Evolutionary conservation across 257 asterid species (phyloP).

Genomic region (Nicotiana undulata): DNA sequence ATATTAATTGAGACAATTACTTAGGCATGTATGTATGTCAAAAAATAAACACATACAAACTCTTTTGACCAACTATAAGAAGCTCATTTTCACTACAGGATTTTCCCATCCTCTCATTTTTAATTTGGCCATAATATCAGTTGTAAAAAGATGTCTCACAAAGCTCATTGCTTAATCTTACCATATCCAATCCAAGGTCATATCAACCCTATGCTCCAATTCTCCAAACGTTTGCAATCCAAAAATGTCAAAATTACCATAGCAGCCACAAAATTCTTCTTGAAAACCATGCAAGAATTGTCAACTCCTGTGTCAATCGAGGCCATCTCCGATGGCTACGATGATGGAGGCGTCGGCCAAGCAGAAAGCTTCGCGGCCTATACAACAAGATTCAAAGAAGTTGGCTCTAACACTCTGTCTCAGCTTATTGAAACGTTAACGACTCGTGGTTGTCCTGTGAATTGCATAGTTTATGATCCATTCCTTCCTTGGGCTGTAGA

Average conservation of each 20-base stretch:
- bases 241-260: slow-evolving; percentile 12
- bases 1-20: background rate
- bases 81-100: background rate
- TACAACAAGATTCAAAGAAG: slow-evolving; percentile 17
- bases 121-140: background rate
- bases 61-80: background rate
- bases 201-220: slow-evolving; percentile 44
- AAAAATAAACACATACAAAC: background rate
- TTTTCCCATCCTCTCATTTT: background rate
- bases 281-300: slow-evolving; percentile 9
- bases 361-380: slow-evolving; percentile 22
- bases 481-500: slow-evolving; percentile 21
- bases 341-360: slow-evolving; percentile 1
- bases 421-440: background rate
- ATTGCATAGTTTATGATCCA: slow-evolving; percentile 16
- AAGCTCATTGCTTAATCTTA: slow-evolving; percentile 24
- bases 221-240: slow-evolving; percentile 32
- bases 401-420: slow-evolving; percentile 7
- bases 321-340: slow-evolving; percentile 15
- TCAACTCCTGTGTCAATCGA: slow-evolving; percentile 17
- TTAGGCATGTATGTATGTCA: background rate
- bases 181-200: slow-evolving; percentile 42
- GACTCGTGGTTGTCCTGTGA: background rate
- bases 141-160: background rate
- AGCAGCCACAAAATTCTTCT: background rate